Base-by-base conservation (phyloP, 1,139 yeast genomes). In the Debaryomyces sp. region DNA sequence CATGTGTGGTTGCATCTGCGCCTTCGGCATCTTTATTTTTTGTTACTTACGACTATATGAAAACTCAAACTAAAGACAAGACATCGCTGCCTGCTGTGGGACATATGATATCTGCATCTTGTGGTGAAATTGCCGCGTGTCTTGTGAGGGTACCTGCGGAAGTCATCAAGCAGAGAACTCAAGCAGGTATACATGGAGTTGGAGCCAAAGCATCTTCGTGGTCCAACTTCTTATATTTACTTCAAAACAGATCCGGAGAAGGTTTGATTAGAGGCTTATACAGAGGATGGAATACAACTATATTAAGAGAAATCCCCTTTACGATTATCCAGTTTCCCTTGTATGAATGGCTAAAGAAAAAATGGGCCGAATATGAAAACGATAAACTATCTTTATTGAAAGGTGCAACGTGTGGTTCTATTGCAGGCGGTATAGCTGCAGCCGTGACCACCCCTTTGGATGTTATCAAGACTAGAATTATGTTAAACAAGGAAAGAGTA, bases 351-450 rank as follows among this genome's bases (percentile, higher is more conserved):
- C 66, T 94, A 56, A 95, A 94, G 72, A 67, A 67, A 50, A 66
- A 69, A 44, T 80, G 87, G 83, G 61, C 68, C 4, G 48, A 57
- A 3, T 50, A 50, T 43, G 74, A 81, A 12, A 66, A 70, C 33
- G 66, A 70, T 23, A 68, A 66, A 12, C 72, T 84, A 4, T 71
- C 86, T 6, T 84, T 91, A 2, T 70, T 81, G 55, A 87, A 86
- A 61, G 97, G 97, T n/a, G 95, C 97, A 0, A 54, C 91, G 0
- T 91, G 98, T 66, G 99, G 99, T 5, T 88, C 96, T 9, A 66
- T 91, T 23, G 98, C 99, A 0, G 98, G 98, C 26, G 97, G 95
- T 2, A 66, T 90, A 21, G 97, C 98, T 0, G 99, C 98, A 0
- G 97, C 97, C 0, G 55, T 81, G 4, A 94, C 99, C 0, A 94